These are phyloP conservation scores for Thalassiosira oceanica DNA, from an alignment of 352 stramenopile species.

Conservation along the genomic window DNA sequence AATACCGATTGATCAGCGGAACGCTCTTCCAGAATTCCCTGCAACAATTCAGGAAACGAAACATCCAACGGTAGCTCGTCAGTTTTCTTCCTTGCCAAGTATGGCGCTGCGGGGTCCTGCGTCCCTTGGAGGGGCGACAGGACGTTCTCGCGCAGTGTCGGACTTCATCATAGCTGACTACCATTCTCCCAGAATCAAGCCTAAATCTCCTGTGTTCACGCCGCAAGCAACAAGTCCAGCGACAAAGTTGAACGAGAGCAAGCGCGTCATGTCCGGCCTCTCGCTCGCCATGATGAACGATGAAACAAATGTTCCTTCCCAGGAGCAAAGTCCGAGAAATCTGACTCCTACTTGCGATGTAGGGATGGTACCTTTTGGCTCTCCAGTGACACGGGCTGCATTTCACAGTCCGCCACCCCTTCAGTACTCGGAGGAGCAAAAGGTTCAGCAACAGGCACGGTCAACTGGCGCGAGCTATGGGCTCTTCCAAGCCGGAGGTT, in stretches of 20 bases:
- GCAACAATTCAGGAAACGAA: not conserved
- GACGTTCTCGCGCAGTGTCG: conserved; percentile 22
- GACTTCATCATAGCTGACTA: conserved; percentile 53
- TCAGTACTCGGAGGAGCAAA: not conserved
- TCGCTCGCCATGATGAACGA: conserved; percentile 53
- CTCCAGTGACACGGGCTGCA: conserved; percentile 31
- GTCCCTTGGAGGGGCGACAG: not conserved
- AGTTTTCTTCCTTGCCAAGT: not conserved
- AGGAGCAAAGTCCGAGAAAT: not conserved
- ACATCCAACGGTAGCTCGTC: conserved; percentile 4
- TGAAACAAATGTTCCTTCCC: conserved; percentile 5
- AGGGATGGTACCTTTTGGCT: conserved; percentile 20
- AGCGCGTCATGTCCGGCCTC: conserved; percentile 45
- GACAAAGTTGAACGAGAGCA: conserved; percentile 1
- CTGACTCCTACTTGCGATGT: not conserved
- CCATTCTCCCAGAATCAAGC: conserved; percentile 28
- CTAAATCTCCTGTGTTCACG: conserved; percentile 1
- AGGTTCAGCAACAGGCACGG: not conserved
- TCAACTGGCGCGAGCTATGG: conserved; percentile 2
- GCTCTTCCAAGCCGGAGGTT: conserved; percentile 35
- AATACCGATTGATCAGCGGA: conserved; percentile 13
- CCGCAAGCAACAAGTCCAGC: too few species aligned
- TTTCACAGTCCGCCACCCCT: conserved; percentile 44
- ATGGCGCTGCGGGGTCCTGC: not conserved
- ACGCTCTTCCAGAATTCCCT: not conserved